Evolutionary conservation across 2,329 filamentous ascomycete species (phyloP), one percentile per base, ranked within the genome.

Genomic region (Sclerotinia spermophila): DNA sequence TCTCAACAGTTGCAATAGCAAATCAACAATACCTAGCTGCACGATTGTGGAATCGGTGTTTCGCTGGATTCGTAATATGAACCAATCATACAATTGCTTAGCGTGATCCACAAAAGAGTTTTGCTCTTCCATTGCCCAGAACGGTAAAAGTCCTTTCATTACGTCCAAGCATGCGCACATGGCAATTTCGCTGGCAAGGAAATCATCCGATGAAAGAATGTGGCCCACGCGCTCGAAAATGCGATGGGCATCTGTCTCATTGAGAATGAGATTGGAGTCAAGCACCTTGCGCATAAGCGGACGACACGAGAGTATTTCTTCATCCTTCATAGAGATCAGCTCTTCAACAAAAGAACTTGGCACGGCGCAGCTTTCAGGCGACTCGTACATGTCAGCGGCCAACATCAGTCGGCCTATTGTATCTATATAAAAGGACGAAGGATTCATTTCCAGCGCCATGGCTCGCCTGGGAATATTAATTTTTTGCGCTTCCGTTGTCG

Each of bases 31-130:
- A 1, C 85, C 83, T 67, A 89, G 87, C 73, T 94, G 90, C 1
- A 91, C 87, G 70, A 83, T 85, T 2, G 89, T 82, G 0, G 95
- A 96, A 62, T 93, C 85, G 51, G 91, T 85, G 59, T 89, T 89
- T 59, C 87, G 90, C 8, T 86, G 85, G 42, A 89, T 87, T 27
- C 85, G 85, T 68, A 87, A 87, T 61, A 94, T 86, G 74, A 96
- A 90, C 82, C 93, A 93, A 59, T 86, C 82, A 79, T 98, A 98
- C 30, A 97, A 82, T 72, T 96, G 90, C 30, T 89, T 86, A 5
- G 90, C 92, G 55, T 86, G 84, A 4, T 87, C 86, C n/a, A 85
- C 85, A 3, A 97, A 82, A 1, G 88, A 83, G 45, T 86, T 85
- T 33, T 84, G 71, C 38, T 73, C 70, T 19, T 67, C 71, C 15